Conservation (phyloP, 169 alveolate genomes). For the Pseudocohnilembus persalinus region DNA sequence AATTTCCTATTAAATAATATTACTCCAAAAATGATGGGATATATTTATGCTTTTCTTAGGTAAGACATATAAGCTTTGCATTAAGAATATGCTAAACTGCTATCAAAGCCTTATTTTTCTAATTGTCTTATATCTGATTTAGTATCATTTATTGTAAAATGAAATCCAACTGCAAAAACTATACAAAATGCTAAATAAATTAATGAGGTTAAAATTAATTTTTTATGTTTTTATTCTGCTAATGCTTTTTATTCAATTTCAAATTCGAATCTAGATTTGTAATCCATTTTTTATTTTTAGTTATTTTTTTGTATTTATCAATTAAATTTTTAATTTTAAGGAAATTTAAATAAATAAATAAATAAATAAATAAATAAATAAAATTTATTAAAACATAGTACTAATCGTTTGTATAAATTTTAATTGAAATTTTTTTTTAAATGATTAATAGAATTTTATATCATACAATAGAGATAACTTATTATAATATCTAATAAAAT, state of each 20-base stretch:
- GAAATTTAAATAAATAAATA: too few relatives aligned
- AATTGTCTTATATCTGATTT: neutral
- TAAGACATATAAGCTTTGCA: neutral
- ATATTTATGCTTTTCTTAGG: neutral
- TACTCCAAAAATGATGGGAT: neutral
- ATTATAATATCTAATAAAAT: too few relatives aligned
- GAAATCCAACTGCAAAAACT: neutral
- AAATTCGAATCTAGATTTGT: neutral
- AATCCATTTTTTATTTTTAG: too few relatives aligned
- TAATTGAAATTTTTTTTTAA: too few relatives aligned
- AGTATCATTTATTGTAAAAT: neutral
- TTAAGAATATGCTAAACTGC: neutral
- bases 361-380: too few relatives aligned
- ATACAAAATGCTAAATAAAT: neutral
- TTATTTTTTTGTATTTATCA: too few relatives aligned
- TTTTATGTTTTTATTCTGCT: neutral
- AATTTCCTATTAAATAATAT: too few relatives aligned
- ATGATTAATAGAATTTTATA: too few relatives aligned
- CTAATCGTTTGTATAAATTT: too few relatives aligned
- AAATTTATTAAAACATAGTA: too few relatives aligned
- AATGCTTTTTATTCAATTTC: neutral
- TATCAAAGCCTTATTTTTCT: neutral
- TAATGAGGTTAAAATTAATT: neutral
- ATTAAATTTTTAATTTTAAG: too few relatives aligned
- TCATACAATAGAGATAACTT: too few relatives aligned